Conservation (phyloP, 2,329 filamentous ascomycete genomes). For the Diaporthe capsici region DNA sequence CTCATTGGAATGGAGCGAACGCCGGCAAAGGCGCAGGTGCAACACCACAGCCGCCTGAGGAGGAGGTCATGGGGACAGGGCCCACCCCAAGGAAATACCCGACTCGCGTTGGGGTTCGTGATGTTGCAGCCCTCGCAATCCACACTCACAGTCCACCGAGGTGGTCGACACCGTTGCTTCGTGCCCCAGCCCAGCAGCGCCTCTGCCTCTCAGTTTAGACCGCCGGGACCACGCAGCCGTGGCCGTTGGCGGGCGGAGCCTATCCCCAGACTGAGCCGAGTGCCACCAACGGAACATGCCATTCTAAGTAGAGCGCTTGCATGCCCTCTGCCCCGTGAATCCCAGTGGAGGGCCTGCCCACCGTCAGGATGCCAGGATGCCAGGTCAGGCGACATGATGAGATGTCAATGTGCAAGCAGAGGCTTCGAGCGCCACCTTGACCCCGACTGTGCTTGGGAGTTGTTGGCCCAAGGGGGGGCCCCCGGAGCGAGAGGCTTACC, state of each 20-base stretch:
- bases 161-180: constrained; percentile 22
- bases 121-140: constrained; percentile 38
- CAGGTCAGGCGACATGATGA: constrained; percentile 5
- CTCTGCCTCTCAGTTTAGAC: constrained; percentile 33
- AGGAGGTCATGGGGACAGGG: constrained; percentile 41
- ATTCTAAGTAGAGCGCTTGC: constrained; percentile 26
- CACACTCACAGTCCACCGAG: constrained; percentile 13
- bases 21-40: constrained; percentile 30
- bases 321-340: neutral
- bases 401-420: constrained; percentile 15
- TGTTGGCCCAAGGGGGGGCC: neutral
- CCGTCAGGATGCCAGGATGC: constrained; percentile 17
- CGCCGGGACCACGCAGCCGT: constrained; percentile 34
- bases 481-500: neutral
- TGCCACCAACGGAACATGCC: constrained; percentile 29
- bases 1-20: constrained; percentile 27
- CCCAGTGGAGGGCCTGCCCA: neutral
- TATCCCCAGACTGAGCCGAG: constrained; percentile 21
- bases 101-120: constrained; percentile 35
- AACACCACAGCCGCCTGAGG: constrained; percentile 40
- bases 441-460: neutral
- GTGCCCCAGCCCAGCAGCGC: neutral
- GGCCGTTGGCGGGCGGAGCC: constrained; percentile 29
- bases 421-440: no score
- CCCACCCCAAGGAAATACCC: constrained; percentile 40